These are phyloP conservation scores for Aethionema arabicum DNA, from an alignment of 345 rosid genomes.

Conservation along the genomic window DNA sequence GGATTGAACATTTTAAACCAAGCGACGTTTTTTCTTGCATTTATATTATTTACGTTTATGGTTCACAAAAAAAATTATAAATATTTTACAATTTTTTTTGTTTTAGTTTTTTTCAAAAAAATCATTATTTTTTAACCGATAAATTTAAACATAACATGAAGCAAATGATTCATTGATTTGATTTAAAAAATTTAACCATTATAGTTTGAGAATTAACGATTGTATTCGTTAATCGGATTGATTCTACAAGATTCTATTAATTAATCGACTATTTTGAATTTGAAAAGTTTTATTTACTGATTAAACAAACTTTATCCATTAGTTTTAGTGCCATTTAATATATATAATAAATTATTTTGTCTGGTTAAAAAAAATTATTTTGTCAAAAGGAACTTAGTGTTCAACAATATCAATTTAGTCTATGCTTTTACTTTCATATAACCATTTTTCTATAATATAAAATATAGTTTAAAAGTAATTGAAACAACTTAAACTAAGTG, in stretches of 20 bases:
- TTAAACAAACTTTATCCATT: neutral
- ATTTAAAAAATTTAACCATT: neutral
- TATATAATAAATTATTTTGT: neutral
- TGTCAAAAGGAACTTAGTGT: neutral
- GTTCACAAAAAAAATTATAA: too few relatives aligned
- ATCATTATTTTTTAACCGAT: too few relatives aligned
- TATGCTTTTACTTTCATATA: constrained; percentile 7
- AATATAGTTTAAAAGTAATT: neutral
- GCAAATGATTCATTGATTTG: too few relatives aligned
- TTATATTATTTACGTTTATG: too few relatives aligned
- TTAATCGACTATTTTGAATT: constrained; percentile 6
- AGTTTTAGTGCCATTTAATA: neutral
- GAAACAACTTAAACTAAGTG: neutral
- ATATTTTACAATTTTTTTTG: too few relatives aligned
- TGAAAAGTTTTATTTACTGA: neutral
- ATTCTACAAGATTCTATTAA: neutral
- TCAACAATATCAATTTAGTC: neutral
- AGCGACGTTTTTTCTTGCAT: too few relatives aligned
- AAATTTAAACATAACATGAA: too few relatives aligned
- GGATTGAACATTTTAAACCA: too few relatives aligned
- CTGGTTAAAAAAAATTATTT: neutral
- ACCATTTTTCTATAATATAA: neutral
- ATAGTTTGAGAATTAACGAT: neutral
- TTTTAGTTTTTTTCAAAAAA: too few relatives aligned
- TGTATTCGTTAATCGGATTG: neutral